Conservation (phyloP, 2,329 filamentous ascomycete genomes). For the Xylaria sp. region DNA sequence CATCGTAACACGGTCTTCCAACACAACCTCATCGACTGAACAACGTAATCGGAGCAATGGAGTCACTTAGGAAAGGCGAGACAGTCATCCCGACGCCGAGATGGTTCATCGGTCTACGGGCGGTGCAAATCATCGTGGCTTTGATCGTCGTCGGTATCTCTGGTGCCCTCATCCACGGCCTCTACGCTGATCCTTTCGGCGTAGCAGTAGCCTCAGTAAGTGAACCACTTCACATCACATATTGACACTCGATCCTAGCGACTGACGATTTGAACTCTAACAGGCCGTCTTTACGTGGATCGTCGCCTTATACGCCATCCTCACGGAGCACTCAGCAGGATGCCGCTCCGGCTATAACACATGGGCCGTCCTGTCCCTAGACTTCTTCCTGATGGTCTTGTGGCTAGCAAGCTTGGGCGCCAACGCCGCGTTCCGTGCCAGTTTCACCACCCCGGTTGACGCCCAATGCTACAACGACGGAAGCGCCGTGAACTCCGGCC, state of each 20-base stretch:
- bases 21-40: neutral
- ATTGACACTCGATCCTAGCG: too few relatives aligned
- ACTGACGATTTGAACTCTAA: constrained; percentile 30
- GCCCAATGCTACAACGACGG: constrained; percentile 53
- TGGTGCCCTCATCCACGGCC: constrained; percentile 55
- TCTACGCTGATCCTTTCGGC: constrained; percentile 55
- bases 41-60: constrained; percentile 33
- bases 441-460: constrained; percentile 51
- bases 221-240: constrained; percentile 16
- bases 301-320: constrained; percentile 55
- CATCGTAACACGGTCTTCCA: neutral
- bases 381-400: constrained; percentile 58
- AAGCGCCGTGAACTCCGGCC: constrained; percentile 54
- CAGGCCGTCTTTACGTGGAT: constrained; percentile 61
- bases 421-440: constrained; percentile 54
- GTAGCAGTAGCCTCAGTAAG: constrained; percentile 56
- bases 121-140: constrained; percentile 56
- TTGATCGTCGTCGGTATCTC: constrained; percentile 58
- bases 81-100: constrained; percentile 55
- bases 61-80: constrained; percentile 43
- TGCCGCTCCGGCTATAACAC: constrained; percentile 56
- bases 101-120: constrained; percentile 58
- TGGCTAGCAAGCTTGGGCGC: constrained; percentile 60
- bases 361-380: constrained; percentile 57
- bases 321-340: constrained; percentile 54